These are phyloP conservation scores for Leishmania major DNA, from an alignment of 208 protist genomes.

Conservation along the genomic window DNA sequence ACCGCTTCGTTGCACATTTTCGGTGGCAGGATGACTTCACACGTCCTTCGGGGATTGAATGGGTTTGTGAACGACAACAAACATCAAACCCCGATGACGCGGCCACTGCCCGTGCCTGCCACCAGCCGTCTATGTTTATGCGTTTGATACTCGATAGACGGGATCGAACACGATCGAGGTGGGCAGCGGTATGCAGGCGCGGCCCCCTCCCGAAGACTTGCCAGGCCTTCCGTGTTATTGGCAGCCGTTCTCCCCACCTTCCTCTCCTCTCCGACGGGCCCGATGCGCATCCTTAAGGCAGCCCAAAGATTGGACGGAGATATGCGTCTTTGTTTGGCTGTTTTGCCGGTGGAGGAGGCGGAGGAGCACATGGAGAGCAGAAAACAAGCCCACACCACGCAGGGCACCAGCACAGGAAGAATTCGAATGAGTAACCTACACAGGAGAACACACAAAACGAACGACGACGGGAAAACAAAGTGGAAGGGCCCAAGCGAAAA, in stretches of 20 bases:
- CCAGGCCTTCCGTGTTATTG: background rate
- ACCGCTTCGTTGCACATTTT: background rate
- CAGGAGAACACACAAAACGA: background rate
- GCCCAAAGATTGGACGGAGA: background rate
- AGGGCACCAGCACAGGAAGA: background rate
- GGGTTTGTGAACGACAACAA: background rate
- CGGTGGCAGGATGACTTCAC: background rate
- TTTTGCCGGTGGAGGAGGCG: background rate
- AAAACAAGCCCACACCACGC: background rate
- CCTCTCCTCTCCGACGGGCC: background rate
- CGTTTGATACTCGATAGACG: background rate
- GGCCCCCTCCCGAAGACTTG: background rate
- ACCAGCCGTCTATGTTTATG: background rate
- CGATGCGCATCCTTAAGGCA: background rate
- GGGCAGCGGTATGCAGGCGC: background rate
- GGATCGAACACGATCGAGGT: background rate
- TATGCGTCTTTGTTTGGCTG: background rate
- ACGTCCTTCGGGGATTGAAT: background rate
- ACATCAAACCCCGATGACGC: background rate
- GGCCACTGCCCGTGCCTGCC: background rate
- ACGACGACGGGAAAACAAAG: background rate
- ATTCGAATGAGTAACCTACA: background rate
- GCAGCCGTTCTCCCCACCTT: background rate
- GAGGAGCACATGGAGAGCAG: background rate
- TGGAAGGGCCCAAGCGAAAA: background rate